These are phyloP conservation scores for Trichoderma koningiopsis DNA, from an alignment of 2,329 filamentous ascomycete genomes.

Conservation along the genomic window DNA sequence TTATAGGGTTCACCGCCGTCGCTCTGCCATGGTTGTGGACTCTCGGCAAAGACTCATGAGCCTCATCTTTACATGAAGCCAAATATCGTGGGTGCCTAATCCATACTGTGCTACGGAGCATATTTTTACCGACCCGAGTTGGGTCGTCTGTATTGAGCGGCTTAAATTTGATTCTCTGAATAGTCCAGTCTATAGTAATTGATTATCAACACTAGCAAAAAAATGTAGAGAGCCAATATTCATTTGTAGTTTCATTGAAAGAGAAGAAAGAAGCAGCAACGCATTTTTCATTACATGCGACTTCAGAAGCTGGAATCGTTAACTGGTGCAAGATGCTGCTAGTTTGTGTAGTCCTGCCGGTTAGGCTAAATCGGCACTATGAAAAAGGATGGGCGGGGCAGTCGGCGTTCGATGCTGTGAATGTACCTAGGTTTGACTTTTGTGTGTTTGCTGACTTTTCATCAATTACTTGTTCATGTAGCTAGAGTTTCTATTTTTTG, in stretches of 20 bases:
- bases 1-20: background rate
- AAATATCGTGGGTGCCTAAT: slow-evolving; percentile 8
- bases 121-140: slow-evolving; percentile 10
- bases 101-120: slow-evolving; percentile 22
- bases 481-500: background rate
- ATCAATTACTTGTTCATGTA: background rate
- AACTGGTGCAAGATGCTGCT: background rate
- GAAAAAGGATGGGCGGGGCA: background rate
- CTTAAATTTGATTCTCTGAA: background rate
- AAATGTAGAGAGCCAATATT: background rate
- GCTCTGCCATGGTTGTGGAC: background rate
- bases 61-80: background rate
- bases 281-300: background rate
- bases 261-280: background rate
- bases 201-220: background rate
- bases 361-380: background rate
- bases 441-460: background rate
- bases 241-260: background rate
- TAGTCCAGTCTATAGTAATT: background rate
- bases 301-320: background rate
- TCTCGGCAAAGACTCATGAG: background rate
- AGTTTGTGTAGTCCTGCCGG: background rate
- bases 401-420: no score
- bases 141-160: background rate
- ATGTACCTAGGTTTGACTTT: background rate